phyloP scores from a whole-genome alignment of 169 alveolate genomes.

The Neospora caninum region DNA sequence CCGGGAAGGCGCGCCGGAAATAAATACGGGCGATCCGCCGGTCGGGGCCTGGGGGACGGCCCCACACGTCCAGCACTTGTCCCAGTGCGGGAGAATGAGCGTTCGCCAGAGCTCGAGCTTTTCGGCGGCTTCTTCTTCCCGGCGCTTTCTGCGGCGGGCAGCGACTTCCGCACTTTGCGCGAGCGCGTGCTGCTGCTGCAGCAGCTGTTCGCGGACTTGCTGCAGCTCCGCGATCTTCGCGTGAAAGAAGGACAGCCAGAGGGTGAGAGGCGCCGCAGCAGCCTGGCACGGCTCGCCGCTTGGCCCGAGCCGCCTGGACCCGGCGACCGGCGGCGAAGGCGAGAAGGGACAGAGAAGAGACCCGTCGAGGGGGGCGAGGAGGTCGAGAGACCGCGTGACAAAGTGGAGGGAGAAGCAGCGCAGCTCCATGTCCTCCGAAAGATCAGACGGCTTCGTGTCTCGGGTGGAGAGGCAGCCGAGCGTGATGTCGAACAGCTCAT shows the following conservation, averaged over 20 bases:
- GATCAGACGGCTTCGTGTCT: conserved; percentile 20
- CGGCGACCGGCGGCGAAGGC: not conserved
- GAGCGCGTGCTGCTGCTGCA: conserved; percentile 32
- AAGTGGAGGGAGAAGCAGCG: conserved; percentile 56
- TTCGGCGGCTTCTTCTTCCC: conserved; percentile 41
- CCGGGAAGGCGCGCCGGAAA: conserved; percentile 16
- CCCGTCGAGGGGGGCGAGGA: conserved; percentile 16
- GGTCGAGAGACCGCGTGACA: conserved; percentile 22
- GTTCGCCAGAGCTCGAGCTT: conserved; percentile 44
- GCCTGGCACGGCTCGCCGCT: not conserved
- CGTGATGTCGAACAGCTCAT: conserved; percentile 50
- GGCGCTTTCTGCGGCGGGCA: not conserved
- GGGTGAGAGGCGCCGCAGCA: conserved; percentile 12
- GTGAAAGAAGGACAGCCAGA: conserved; percentile 39
- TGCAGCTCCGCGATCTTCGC: conserved; percentile 48
- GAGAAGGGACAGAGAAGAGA: not conserved
- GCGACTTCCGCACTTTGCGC: conserved; percentile 18
- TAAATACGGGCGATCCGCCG: not conserved
- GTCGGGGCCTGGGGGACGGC: not conserved
- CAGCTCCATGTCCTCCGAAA: conserved; percentile 52
- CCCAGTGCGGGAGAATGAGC: conserved; percentile 56
- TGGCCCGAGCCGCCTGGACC: not conserved
- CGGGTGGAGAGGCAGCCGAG: conserved; percentile 49
- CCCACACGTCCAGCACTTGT: conserved; percentile 47
- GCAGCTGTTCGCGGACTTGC: conserved; percentile 42